These are phyloP conservation scores for Fusarium duplospermum DNA, from an alignment of 2,329 filamentous ascomycete species.

Conservation along the genomic window DNA sequence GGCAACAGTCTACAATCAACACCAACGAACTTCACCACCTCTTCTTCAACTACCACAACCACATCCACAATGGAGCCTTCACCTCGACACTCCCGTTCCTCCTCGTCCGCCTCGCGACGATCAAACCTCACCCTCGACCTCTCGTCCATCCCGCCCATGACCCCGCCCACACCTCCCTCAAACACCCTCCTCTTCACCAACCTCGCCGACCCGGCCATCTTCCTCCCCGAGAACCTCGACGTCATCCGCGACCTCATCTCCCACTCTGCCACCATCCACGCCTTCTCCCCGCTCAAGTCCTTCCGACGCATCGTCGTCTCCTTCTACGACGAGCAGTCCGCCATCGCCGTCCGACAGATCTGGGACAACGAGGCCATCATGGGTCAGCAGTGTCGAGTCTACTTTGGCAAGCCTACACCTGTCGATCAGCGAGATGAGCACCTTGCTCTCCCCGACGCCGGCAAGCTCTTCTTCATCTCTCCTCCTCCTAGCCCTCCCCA, in stretches of 20 bases:
- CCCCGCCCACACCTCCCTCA: constrained; percentile 78
- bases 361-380: constrained; percentile 82
- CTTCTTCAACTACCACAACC: constrained; percentile 10
- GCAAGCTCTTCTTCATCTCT: constrained; percentile 79
- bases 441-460: constrained; percentile 74
- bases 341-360: constrained; percentile 75
- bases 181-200: constrained; percentile 90
- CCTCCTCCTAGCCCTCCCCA: constrained; percentile 76
- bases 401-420: constrained; percentile 73
- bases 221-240: constrained; percentile 78
- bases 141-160: constrained; percentile 75
- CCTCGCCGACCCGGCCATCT: constrained; percentile 78
- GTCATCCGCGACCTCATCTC: constrained; percentile 78
- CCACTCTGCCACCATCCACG: constrained; percentile 77
- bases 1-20: background rate
- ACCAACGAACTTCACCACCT: constrained; percentile 5
- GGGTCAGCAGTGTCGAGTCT: constrained; percentile 76
- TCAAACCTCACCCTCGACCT: constrained; percentile 77
- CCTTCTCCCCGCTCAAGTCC: constrained; percentile 83
- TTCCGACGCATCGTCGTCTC: constrained; percentile 85
- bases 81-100: constrained; percentile 54
- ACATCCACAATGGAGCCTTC: constrained; percentile 50
- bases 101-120: constrained; percentile 59
- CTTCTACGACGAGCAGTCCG: constrained; percentile 77
- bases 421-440: constrained; percentile 66